A percentile compares a stretch with the other conserved stretches of the same genome.
phyloP scores from a whole-genome alignment of 441 rosid species.

The Pelargonium fulgidum region DNA sequence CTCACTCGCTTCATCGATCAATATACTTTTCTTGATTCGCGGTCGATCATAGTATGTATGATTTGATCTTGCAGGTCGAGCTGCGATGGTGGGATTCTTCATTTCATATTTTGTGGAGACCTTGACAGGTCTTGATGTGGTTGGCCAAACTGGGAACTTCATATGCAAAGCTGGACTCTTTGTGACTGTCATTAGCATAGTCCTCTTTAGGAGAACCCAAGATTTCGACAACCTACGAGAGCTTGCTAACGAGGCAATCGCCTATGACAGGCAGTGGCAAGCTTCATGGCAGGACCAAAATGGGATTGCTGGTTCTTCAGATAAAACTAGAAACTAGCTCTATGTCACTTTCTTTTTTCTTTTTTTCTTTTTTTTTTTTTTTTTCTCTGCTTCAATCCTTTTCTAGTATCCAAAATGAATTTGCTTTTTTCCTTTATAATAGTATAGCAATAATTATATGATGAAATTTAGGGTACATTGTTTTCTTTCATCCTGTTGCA shows the following conservation, averaged over 20 bases:
- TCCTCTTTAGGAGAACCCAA: slow-evolving; percentile 23
- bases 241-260: slow-evolving; percentile 43
- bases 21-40: neutral
- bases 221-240: slow-evolving; percentile 32
- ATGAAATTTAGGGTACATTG: too few species aligned
- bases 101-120: slow-evolving; percentile 36
- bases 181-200: slow-evolving; percentile 26
- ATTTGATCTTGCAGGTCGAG: slow-evolving; percentile 37
- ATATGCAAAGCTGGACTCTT: slow-evolving; percentile 42
- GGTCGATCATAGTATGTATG: neutral
- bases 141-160: slow-evolving; percentile 42
- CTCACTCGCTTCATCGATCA: neutral
- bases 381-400: too few species aligned
- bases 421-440: too few species aligned
- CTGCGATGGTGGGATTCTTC: slow-evolving; percentile 58
- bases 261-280: slow-evolving; percentile 50
- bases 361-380: too few species aligned
- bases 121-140: slow-evolving; percentile 39
- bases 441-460: too few species aligned
- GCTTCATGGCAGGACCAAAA: slow-evolving; percentile 40
- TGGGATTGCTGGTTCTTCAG: slow-evolving; percentile 9
- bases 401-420: too few species aligned
- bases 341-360: too few species aligned
- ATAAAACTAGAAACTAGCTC: slow-evolving; percentile 7
- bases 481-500: too few species aligned